Evolutionary conservation across 805 yeast genomes (phyloP), one percentile per base, ranked within the genome.

Genomic region (Monosporozyma unispora): DNA sequence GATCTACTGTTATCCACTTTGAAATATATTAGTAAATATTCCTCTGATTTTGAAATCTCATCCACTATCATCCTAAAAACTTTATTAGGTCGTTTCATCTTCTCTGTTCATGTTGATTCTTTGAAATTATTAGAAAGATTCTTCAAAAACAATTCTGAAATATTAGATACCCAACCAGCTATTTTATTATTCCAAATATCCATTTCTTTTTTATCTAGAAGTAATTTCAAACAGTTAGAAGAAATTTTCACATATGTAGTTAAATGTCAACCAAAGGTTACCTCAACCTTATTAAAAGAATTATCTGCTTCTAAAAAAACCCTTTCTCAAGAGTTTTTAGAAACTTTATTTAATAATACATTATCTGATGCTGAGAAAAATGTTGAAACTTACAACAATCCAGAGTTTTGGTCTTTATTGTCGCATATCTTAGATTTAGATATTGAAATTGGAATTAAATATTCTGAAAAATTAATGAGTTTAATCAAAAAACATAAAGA

Each of bases 371-470:
- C 59, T 2, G 28, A 49, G 16, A 35, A 41, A 29, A 40, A 52
- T 1, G 41, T 55, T 2, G 16, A 33, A 4, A 25, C 45, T 2
- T 25, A 39, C 4, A n/a, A 28, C 10, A 38, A 41, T 10, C 50
- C 49, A 22, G 28, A 40, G 6, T 72, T 74, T 50, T 77, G 80
- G 78, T 54, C 58, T 1, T 63, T 84, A 48, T 60, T 83, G 3
- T 67, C 63, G 1, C 68, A 75, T 33, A 64, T 82, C 3, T 57
- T 82, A 12, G 70, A 70, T 25, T 70, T 82, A 48, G 84, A 82
- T 61, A 70, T 79, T 3, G 84, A 80, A 49, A 67, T 83, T 47
- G 82, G 83, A n/a, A 66, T 77, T 14, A 63, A 71, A 25, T 70
- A 73, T 50, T 58, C 71, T n/a, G 31, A 42, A 1, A 29, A 6